phyloP scores from a whole-genome alignment of 106 monocot species.

The Acanthochlamys bracteata region DNA sequence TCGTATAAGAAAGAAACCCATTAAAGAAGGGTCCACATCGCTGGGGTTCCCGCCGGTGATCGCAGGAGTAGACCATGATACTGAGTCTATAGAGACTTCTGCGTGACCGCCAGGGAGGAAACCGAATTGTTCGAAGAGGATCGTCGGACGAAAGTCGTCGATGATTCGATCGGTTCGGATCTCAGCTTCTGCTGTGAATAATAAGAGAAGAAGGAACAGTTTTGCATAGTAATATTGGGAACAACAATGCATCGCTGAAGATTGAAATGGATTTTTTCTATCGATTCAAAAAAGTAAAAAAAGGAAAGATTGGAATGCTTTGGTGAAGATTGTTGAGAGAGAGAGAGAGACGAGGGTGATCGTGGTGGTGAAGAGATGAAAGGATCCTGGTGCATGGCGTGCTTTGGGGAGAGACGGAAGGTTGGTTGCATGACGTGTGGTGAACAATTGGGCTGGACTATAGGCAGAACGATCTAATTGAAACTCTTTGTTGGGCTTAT shows the following conservation, averaged over 20 bases:
- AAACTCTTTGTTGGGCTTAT: background rate
- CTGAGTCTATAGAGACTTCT: constrained; percentile 15
- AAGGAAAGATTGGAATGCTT: background rate
- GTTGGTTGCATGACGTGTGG: background rate
- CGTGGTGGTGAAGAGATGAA: background rate
- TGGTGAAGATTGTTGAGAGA: background rate
- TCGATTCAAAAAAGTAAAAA: background rate
- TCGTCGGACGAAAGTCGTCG: constrained; percentile 18
- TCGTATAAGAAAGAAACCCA: constrained; percentile 38
- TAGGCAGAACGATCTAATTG: background rate
- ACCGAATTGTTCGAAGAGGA: constrained; percentile 55
- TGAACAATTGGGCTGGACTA: background rate
- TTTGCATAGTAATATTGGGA: background rate
- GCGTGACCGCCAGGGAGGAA: constrained; percentile 21
- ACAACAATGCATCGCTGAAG: background rate
- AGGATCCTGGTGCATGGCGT: constrained; percentile 19
- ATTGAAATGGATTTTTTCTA: background rate
- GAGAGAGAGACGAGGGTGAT: background rate
- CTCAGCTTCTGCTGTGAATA: constrained; percentile 16
- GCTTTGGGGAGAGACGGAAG: constrained; percentile 9
- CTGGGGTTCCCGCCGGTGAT: background rate
- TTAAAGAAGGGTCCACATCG: constrained; percentile 3
- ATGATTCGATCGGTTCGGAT: constrained; percentile 27
- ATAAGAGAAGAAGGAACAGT: background rate
- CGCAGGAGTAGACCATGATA: constrained; percentile 11